Percentiles rank a stretch among this genome's conserved stretches.
Evolutionary conservation across 192 early-diverging fungal species (phyloP).

Genomic region (Podochytrium sp.): DNA sequence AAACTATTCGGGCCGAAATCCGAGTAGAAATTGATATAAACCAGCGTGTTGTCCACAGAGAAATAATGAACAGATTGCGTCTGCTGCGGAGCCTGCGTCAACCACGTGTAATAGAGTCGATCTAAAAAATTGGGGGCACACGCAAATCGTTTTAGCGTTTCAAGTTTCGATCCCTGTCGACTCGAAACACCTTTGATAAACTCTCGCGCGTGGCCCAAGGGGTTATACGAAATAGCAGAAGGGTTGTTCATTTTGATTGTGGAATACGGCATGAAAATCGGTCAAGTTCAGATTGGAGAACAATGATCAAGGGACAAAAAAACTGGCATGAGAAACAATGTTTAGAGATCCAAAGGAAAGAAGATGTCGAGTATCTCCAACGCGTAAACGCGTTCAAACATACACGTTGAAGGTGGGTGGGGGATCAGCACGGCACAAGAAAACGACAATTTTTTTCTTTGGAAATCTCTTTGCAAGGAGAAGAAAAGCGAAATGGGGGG

Average conservation of each 20-base stretch:
- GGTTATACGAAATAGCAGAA: not conserved
- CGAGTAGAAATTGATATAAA: conserved; percentile 65
- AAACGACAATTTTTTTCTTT: not conserved
- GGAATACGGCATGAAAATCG: not conserved
- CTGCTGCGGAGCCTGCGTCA: conserved; percentile 42
- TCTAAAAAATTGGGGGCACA: conserved; percentile 39
- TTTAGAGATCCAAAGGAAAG: not conserved
- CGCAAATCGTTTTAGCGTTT: not conserved
- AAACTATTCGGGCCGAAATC: conserved; percentile 75
- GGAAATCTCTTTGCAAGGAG: too few species aligned
- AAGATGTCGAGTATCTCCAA: not conserved
- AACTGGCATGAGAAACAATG: not conserved
- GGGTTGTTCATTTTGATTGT: not conserved
- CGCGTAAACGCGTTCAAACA: not conserved
- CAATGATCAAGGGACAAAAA: not conserved
- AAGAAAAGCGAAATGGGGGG: too few species aligned
- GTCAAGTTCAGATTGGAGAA: not conserved
- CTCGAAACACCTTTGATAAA: conserved; percentile 45
- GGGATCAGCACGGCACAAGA: not conserved
- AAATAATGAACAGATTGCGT: conserved; percentile 57
- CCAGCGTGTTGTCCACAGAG: conserved; percentile 60
- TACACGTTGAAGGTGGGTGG: not conserved
- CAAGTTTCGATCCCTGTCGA: not conserved
- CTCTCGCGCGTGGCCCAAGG: conserved; percentile 36
- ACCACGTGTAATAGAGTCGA: conserved; percentile 64